Conservation (phyloP, 495 filamentous ascomycete genomes). For the Podospora fimiseda region DNA sequence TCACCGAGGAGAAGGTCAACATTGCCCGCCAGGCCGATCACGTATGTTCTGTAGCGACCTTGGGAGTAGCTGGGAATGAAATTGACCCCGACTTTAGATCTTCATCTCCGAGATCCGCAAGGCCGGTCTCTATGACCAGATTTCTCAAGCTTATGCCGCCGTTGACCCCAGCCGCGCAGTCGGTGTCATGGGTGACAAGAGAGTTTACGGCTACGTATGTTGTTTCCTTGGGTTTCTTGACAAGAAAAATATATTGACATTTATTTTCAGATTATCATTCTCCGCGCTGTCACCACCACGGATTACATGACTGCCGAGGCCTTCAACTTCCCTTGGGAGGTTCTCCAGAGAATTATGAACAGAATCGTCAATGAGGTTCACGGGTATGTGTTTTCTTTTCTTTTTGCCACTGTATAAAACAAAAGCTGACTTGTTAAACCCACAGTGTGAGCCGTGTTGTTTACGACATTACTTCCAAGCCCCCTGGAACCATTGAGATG, state of each 20-base stretch:
- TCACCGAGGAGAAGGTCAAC: slow-evolving; percentile 68
- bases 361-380: slow-evolving; percentile 82
- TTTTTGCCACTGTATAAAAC: not conserved
- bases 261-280: slow-evolving; percentile 22
- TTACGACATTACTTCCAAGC: slow-evolving; percentile 68
- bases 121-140: slow-evolving; percentile 74
- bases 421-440: slow-evolving; percentile 1
- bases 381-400: slow-evolving; percentile 43
- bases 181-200: slow-evolving; percentile 53
- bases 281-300: slow-evolving; percentile 68
- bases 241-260: not conserved
- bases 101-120: slow-evolving; percentile 83
- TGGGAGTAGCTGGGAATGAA: not conserved
- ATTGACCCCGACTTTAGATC: slow-evolving; percentile 33
- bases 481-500: slow-evolving; percentile 48
- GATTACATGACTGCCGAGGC: slow-evolving; percentile 74
- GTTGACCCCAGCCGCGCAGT: slow-evolving; percentile 63
- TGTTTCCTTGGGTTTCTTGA: not conserved
- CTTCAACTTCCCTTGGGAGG: slow-evolving; percentile 58
- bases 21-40: slow-evolving; percentile 81
- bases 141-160: slow-evolving; percentile 63
- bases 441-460: slow-evolving; percentile 33
- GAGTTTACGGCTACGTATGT: slow-evolving; percentile 40
- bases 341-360: slow-evolving; percentile 61
- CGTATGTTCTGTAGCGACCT: no score